Base-by-base conservation (phyloP, 805 yeast genomes). In the Torulaspora indica region DNA sequence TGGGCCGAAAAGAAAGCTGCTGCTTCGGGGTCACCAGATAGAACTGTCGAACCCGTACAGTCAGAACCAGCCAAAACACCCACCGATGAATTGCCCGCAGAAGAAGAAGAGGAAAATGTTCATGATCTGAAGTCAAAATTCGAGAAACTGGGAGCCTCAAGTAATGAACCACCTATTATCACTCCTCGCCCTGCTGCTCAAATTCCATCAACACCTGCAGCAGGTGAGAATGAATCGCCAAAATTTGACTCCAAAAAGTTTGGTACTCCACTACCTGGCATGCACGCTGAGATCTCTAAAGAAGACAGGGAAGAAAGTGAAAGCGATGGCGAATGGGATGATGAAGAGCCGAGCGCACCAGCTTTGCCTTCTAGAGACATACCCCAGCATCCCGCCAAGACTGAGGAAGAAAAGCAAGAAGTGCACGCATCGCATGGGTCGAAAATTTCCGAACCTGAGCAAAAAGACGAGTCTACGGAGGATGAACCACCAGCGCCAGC, bases 1-100 rank as follows among this genome's bases (percentile, higher is more conserved):
- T 89, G 97, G 97, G 97, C 96, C 18, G 96, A 85, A 61, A 85
- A 82, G 69, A 79, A 82, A 60, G 95, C 88, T 38, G 75, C 81
- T 61, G 51, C 36, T 17, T 42, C 48, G 25, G 36, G 54, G 20
- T 64, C 64, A 20, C 53, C 63, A 12, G 66, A 64, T 25, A 67
- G 56, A 3, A 25, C 10, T 63, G 14, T 35, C 2, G 23, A 14
- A n/a, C 31, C 45, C 10, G 39, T 27, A n/a, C 23, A 24, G 13
- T 4, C 30, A 4, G 15, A 13, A 8, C 23, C 43, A 24, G 37
- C 8, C 15, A 8, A 24, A 10, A 34, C 58, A 42, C 57, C 62
- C 37, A 30, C 10, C 4, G 68, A 67, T 42, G 54, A 57, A 4
- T 54, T 50, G 28, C 48, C 51, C 23, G 58, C 52, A 13, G 52